These are phyloP conservation scores for Epicoccum nigrum DNA, from an alignment of 2,329 filamentous ascomycete genomes.

Conservation along the genomic window DNA sequence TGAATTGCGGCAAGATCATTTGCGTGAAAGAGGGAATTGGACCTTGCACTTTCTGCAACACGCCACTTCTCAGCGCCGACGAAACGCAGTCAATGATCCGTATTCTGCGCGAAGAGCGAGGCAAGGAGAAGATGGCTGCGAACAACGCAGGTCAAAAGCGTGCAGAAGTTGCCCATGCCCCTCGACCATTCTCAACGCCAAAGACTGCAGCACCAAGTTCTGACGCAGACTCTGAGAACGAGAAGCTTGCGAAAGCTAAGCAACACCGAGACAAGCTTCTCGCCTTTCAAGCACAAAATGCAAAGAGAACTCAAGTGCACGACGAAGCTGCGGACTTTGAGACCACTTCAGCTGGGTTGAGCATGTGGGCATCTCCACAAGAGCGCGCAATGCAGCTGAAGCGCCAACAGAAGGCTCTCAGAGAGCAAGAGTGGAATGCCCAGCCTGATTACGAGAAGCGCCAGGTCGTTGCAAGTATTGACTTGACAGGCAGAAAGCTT, in stretches of 20 bases:
- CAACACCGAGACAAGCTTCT: slow-evolving; percentile 83
- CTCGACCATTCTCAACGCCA: slow-evolving; percentile 62
- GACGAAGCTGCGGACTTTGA: slow-evolving; percentile 84
- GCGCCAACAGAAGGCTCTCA: slow-evolving; percentile 79
- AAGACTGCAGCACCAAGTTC: slow-evolving; percentile 46
- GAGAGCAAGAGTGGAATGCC: slow-evolving; percentile 86
- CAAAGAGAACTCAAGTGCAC: slow-evolving; percentile 79
- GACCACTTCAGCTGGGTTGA: slow-evolving; percentile 64
- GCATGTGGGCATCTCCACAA: slow-evolving; percentile 83
- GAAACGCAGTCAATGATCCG: slow-evolving; percentile 87
- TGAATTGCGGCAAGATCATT: slow-evolving; percentile 91
- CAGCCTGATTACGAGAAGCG: slow-evolving; percentile 89
- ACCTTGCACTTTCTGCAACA: slow-evolving; percentile 88
- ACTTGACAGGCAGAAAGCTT: slow-evolving; percentile 77
- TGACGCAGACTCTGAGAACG: slow-evolving; percentile 55
- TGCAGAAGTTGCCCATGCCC: slow-evolving; percentile 67
- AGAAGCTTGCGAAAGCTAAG: slow-evolving; percentile 71
- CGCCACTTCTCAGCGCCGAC: slow-evolving; percentile 70
- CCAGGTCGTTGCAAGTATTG: slow-evolving; percentile 81
- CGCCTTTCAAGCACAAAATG: slow-evolving; percentile 84
- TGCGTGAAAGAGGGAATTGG: slow-evolving; percentile 93
- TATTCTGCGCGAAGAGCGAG: slow-evolving; percentile 82
- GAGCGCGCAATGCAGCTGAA: slow-evolving; percentile 84
- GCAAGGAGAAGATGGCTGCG: slow-evolving; percentile 81
- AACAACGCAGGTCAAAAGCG: slow-evolving; percentile 74